Base-by-base conservation (phyloP, 1,284 basidiomycete species). In the Bondarzewia mesenterica region DNA sequence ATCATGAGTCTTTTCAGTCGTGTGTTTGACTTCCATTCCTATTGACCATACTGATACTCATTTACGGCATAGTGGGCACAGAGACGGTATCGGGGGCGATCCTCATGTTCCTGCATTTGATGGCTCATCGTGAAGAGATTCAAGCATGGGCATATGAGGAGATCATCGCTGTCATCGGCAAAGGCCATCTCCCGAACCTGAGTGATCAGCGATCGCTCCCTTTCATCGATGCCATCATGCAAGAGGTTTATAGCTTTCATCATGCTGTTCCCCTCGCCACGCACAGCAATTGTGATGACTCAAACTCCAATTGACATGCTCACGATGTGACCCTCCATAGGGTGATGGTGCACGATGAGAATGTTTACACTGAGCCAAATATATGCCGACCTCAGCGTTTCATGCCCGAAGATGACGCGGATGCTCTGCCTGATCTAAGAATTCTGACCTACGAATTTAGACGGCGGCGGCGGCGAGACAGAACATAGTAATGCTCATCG, bases 71-170 rank as follows among this genome's bases (percentile, higher is more conserved):
- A n/a, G n/a, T n/a, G n/a, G n/a, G n/a, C n/a, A n/a, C n/a, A n/a
- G n/a, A n/a, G n/a, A n/a, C n/a, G n/a, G n/a, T n/a, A n/a, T 67
- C 70, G 25, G 68, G 72, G 12, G 61, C 64, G 1, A 55, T 74
- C 48, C 62, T 64, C 16, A 63, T 67, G 2, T 71, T 71, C 38
- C 46, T 70, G 25, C 51, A 71, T 23, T 66, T 63, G 10, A 70
- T 71, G 70, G 60, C 65, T 35, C 56, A 70, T 15, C 58, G 68
- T 46, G 70, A 70, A 2, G 58, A 68, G 15, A 60, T 61, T 5
- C 69, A 69, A 49, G 53, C 56, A 25, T 60, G 59, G 25, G 70
- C 68, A 3, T 71, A 72, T 42, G 60, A 57, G 42, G 73, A 76
- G 49, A 61, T 77, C 4, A 70, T 75, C 41, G 47, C 56, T 1